Evolutionary conservation across 2,329 filamentous ascomycete species (phyloP).

Genomic region (Penicillium sp.): DNA sequence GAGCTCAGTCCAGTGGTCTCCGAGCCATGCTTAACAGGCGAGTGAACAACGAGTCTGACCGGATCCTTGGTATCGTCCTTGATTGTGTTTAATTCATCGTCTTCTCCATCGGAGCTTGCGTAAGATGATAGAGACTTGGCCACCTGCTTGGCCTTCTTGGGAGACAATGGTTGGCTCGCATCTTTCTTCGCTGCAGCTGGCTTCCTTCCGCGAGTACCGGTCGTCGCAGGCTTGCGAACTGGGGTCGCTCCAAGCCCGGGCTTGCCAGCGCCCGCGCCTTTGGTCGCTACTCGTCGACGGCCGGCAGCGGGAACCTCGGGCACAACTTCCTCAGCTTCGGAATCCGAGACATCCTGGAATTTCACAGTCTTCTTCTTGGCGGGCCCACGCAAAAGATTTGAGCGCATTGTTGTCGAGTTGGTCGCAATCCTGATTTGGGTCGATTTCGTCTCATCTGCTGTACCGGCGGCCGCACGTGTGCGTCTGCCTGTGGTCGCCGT

Average conservation of each 20-base stretch:
- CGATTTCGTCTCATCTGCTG: slow-evolving; percentile 12
- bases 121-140: slow-evolving; percentile 39
- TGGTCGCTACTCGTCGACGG: slow-evolving; percentile 23
- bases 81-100: slow-evolving; percentile 41
- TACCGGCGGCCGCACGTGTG: slow-evolving; percentile 8
- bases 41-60: slow-evolving; percentile 32
- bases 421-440: slow-evolving; percentile 28
- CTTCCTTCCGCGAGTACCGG: slow-evolving; percentile 28
- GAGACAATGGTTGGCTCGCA: slow-evolving; percentile 41
- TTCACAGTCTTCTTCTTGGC: slow-evolving; percentile 47
- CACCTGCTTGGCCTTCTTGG: slow-evolving; percentile 49
- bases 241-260: slow-evolving; percentile 45
- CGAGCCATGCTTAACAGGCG: slow-evolving; percentile 30
- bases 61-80: slow-evolving; percentile 30
- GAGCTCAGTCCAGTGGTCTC: slow-evolving; percentile 30
- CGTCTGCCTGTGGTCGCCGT: slow-evolving; percentile 12
- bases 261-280: slow-evolving; percentile 22
- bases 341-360: slow-evolving; percentile 42
- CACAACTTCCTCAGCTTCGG: slow-evolving; percentile 39
- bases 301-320: slow-evolving; percentile 19
- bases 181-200: slow-evolving; percentile 32
- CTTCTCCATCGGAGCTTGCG: slow-evolving; percentile 38
- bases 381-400: slow-evolving; percentile 30
- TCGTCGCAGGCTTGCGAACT: slow-evolving; percentile 40
- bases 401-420: slow-evolving; percentile 26